phyloP scores from a whole-genome alignment of 2,329 filamentous ascomycete species.

The Alternaria hordeiaustralica region DNA sequence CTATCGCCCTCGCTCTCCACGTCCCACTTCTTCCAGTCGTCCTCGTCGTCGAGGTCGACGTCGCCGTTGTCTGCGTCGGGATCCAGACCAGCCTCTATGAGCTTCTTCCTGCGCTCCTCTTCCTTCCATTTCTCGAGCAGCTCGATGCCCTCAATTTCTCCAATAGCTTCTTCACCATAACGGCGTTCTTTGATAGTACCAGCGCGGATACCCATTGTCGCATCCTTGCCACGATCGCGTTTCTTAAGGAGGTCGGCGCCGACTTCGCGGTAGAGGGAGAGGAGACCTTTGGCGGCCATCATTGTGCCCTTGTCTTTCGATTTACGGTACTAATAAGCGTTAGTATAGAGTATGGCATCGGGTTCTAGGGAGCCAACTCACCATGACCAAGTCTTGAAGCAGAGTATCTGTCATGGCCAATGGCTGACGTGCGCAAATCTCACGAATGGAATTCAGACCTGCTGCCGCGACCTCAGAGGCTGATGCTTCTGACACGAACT shows the following conservation, averaged over 20 bases:
- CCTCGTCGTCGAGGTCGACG: slow-evolving; percentile 65
- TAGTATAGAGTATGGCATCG: background rate
- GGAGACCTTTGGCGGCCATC: slow-evolving; percentile 93
- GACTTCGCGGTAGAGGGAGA: slow-evolving; percentile 90
- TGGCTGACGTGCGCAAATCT: slow-evolving; percentile 90
- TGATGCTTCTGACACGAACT: slow-evolving; percentile 95
- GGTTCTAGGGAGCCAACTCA: slow-evolving; percentile 1
- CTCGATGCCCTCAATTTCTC: slow-evolving; percentile 92
- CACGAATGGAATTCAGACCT: slow-evolving; percentile 91
- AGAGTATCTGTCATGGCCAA: slow-evolving; percentile 96
- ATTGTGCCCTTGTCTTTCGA: slow-evolving; percentile 99
- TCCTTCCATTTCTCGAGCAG: slow-evolving; percentile 92
- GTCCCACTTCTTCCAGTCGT: slow-evolving; percentile 65
- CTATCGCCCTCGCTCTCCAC: slow-evolving; percentile 64
- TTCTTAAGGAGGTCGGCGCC: slow-evolving; percentile 88
- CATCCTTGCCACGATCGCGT: slow-evolving; percentile 89
- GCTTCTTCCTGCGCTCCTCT: slow-evolving; percentile 79
- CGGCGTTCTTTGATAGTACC: slow-evolving; percentile 78
- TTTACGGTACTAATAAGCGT: slow-evolving; percentile 70
- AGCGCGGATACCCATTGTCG: slow-evolving; percentile 78
- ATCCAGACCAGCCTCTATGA: slow-evolving; percentile 70
- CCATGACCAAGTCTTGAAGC: slow-evolving; percentile 90
- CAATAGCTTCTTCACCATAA: slow-evolving; percentile 81
- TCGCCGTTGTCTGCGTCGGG: slow-evolving; percentile 67
- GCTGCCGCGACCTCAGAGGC: slow-evolving; percentile 90